Conservation (phyloP, 306 rosid genomes). For the Cajanus cajan region DNA sequence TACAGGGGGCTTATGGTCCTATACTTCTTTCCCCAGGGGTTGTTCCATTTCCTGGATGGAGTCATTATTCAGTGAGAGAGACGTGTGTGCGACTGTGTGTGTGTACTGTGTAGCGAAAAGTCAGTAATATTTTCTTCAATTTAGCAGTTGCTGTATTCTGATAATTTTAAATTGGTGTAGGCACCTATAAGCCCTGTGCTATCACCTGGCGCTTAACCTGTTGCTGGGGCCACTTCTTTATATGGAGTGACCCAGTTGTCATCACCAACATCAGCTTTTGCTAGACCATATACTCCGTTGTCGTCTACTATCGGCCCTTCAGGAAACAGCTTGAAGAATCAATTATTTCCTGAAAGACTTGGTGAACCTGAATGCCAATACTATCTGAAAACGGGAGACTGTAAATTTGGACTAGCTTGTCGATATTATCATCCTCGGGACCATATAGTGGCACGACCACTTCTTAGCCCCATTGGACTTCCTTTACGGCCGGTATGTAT, state of each 20-base stretch:
- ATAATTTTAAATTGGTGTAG: conserved; percentile 41
- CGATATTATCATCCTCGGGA: conserved; percentile 85
- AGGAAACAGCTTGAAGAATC: conserved; percentile 54
- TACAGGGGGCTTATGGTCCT: conserved; percentile 87
- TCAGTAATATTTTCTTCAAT: not conserved
- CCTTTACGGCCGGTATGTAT: conserved; percentile 78
- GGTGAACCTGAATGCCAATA: conserved; percentile 87
- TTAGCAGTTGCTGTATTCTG: not conserved
- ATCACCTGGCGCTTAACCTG: conserved; percentile 83
- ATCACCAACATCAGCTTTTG: conserved; percentile 63
- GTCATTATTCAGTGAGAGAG: conserved; percentile 74
- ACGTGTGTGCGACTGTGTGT: not conserved
- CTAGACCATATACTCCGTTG: conserved; percentile 63
- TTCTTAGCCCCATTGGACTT: conserved; percentile 75
- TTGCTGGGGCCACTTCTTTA: conserved; percentile 69
- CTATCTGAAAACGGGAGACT: conserved; percentile 78
- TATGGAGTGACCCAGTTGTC: conserved; percentile 74
- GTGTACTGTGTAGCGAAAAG: too few relatives aligned
- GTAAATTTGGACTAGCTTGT: conserved; percentile 80
- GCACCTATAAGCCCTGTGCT: conserved; percentile 81
- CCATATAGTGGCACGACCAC: conserved; percentile 43
- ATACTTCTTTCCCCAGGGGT: conserved; percentile 76
- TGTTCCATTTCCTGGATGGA: conserved; percentile 80
- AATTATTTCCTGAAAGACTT: conserved; percentile 73
- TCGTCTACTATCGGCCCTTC: conserved; percentile 53